Base-by-base conservation (phyloP, 2,329 filamentous ascomycete genomes). In the Bipolaris sorokiniana region DNA sequence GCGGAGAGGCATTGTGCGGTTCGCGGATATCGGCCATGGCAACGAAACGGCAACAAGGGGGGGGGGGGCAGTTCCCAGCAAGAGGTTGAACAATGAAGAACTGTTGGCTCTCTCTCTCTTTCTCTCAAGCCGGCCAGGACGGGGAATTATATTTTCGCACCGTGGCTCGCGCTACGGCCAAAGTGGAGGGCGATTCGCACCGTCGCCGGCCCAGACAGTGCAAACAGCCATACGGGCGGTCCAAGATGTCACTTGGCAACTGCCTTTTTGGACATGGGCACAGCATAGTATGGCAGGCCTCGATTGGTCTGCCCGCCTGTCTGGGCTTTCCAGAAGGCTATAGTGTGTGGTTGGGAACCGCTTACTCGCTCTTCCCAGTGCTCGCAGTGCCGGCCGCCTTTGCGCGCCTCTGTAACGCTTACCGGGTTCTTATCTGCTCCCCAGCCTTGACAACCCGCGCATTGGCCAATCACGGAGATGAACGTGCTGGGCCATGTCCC, bases 1-100 rank as follows among this genome's bases (percentile, higher is more conserved):
- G 70, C 28, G 70, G 66, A 20, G 74, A 76, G 64, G 58, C 64
- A 58, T 76, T 76, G 62, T 77, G 73, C 52, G 64, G 44, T 10
- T 54, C 62, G 54, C 61, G 69, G 45, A 67, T 31, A 56, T 73
- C 67, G 63, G 71, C 72, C 73, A 76, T 76, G 66, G 48, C 69
- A 64, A 61, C 49, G 51, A 58, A 51, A 20, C 44, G 64, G 65
- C 70, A 68, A 67, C 61, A 69, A 62, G 65, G 26, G 7, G 6
- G 26, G 9, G 62, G 65, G 28, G 28, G 28, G 52, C 64, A 69
- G 66, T 73, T 71, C 70, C 69, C 62, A 26, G 44, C 56, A 56
- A 51, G 58, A 59, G 55, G 41, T 61, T 60, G 65, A 60, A 61
- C 66, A 56, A 56, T 56, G 64, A 68, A 66, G 68, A 72, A 68